Evolutionary conservation across 768 basidiomycete genomes (phyloP).

Genomic region (Suillus placidus): DNA sequence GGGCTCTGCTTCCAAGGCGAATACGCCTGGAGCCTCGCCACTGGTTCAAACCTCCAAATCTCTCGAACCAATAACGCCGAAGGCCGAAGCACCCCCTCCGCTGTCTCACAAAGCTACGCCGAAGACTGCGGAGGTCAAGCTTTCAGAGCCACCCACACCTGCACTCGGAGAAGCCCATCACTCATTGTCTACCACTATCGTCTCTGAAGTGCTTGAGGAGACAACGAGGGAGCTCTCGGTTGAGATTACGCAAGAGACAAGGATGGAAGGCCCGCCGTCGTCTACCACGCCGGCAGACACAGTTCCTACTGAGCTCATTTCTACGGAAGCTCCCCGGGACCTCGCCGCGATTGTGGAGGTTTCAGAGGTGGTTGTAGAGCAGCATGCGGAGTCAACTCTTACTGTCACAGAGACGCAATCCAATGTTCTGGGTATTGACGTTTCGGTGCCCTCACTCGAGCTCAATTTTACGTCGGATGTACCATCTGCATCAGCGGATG

Average conservation of each 20-base stretch:
- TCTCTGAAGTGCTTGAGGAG: neutral
- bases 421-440: conserved; percentile 10
- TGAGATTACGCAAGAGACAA: conserved; percentile 15
- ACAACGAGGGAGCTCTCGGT: conserved; percentile 17
- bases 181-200: conserved; percentile 3
- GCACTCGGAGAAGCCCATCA: conserved; percentile 19
- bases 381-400: conserved; percentile 10
- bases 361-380: conserved; percentile 13
- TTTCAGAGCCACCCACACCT: conserved; percentile 12
- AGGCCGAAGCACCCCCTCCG: conserved; percentile 17
- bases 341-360: neutral
- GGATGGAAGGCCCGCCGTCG: conserved; percentile 4
- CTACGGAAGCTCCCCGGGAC: conserved; percentile 11
- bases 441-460: neutral
- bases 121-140: conserved; percentile 13
- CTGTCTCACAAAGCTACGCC: conserved; percentile 10
- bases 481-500: neutral
- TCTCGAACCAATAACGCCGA: conserved; percentile 25
- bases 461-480: conserved; percentile 2
- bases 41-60: conserved; percentile 26
- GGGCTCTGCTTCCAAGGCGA: conserved; percentile 41
- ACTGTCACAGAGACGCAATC: conserved; percentile 10
- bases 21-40: conserved; percentile 34
- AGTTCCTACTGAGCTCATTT: conserved; percentile 25
- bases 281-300: conserved; percentile 31